Percentiles rank a stretch among this genome's conserved stretches.
phyloP scores from a whole-genome alignment of 1,139 yeast species.

The Barnettozyma hawaiiensis region DNA sequence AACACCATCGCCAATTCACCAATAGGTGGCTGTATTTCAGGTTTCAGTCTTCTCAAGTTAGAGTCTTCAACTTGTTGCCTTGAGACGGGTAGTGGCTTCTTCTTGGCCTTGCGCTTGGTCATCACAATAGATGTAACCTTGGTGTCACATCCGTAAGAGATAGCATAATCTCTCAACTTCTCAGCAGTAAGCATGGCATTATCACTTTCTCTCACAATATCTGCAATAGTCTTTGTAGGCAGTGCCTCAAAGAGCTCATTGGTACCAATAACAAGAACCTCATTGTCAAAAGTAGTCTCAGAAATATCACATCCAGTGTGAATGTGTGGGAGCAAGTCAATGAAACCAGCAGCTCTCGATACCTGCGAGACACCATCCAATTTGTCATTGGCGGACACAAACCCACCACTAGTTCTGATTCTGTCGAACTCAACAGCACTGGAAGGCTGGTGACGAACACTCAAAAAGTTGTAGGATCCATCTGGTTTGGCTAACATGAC shows the following conservation, averaged over 20 bases:
- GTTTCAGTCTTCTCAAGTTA: slow-evolving; percentile 74
- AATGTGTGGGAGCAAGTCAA: slow-evolving; percentile 79
- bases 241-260: slow-evolving; percentile 82
- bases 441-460: slow-evolving; percentile 83
- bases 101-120: slow-evolving; percentile 45
- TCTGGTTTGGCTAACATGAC: slow-evolving; percentile 73
- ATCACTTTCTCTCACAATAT: slow-evolving; percentile 73
- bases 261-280: slow-evolving; percentile 81
- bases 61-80: slow-evolving; percentile 64
- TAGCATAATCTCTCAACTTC: slow-evolving; percentile 87
- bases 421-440: slow-evolving; percentile 75
- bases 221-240: slow-evolving; percentile 82
- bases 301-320: slow-evolving; percentile 83
- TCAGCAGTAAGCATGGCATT: slow-evolving; percentile 93
- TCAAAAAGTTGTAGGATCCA: slow-evolving; percentile 71
- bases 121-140: slow-evolving; percentile 83
- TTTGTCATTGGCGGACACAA: slow-evolving; percentile 78
- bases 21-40: slow-evolving; percentile 91
- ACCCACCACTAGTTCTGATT: slow-evolving; percentile 88
- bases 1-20: slow-evolving; percentile 94
- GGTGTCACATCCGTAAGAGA: slow-evolving; percentile 83
- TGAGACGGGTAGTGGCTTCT: slow-evolving; percentile 40
- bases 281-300: slow-evolving; percentile 64
- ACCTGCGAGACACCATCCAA: slow-evolving; percentile 79
- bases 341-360: slow-evolving; percentile 90